A percentile compares a stretch with the other conserved stretches of the same genome.
Conservation (phyloP, 116 monocot genomes). For the Cymodocea nodosa region DNA sequence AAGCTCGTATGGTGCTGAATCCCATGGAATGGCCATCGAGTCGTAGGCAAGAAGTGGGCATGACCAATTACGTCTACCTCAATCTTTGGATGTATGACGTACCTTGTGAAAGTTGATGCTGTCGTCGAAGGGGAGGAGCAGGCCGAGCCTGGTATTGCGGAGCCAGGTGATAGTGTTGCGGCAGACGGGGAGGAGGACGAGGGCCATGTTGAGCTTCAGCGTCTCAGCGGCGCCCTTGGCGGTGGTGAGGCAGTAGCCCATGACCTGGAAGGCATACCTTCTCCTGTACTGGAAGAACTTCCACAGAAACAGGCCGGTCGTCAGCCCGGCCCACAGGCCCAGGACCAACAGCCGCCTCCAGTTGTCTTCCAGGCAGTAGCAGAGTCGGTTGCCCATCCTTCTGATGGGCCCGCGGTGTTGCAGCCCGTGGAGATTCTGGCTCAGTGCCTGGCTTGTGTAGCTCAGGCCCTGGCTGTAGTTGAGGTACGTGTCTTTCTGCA, state of each 20-base stretch:
- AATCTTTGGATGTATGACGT: neutral
- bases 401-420: constrained; percentile 32
- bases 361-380: constrained; percentile 76
- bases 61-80: too few relatives aligned
- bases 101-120: constrained; percentile 99
- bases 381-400: constrained; percentile 43
- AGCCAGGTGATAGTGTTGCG: constrained; percentile 89
- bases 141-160: constrained; percentile 38
- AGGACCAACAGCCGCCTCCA: constrained; percentile 75
- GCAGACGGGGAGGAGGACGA: constrained; percentile 80
- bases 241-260: constrained; percentile 85
- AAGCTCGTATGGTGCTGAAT: too few relatives aligned
- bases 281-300: constrained; percentile 77
- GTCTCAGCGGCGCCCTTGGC: constrained; percentile 97
- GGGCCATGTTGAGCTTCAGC: constrained; percentile 87
- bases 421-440: constrained; percentile 79
- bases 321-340: constrained; percentile 45
- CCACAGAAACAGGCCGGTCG: constrained; percentile 65
- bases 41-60: too few relatives aligned
- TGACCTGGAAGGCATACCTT: constrained; percentile 63
- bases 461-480: constrained; percentile 82
- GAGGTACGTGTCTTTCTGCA: constrained; percentile 88
- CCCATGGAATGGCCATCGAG: too few relatives aligned
- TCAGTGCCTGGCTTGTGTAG: constrained; percentile 84
- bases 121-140: constrained; percentile 62